These are phyloP conservation scores for Flaveria brownii DNA, from an alignment of 129 eudicot genomes.

Conservation along the genomic window DNA sequence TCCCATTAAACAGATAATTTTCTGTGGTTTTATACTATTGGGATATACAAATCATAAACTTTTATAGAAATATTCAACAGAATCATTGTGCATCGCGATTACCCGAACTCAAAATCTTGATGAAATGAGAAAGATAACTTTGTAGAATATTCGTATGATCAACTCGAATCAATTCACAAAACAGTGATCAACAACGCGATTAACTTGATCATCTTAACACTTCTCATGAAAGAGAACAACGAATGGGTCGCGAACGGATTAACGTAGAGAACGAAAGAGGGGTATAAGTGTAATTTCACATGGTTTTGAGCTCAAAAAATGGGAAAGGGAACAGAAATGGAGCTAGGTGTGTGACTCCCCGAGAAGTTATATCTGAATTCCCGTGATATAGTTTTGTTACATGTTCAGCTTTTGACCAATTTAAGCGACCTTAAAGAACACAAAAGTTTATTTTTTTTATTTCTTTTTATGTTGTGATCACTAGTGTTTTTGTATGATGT, in stretches of 20 bases:
- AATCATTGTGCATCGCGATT: constrained; percentile 17
- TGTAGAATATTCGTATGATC: no score
- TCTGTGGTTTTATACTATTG: constrained; percentile 9
- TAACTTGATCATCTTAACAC: constrained; percentile 5
- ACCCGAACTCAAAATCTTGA: constrained; percentile 15
- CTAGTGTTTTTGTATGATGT: constrained; percentile 21
- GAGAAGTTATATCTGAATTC: constrained; percentile 38
- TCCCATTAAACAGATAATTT: constrained; percentile 8
- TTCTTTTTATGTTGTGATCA: constrained; percentile 28
- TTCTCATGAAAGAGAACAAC: not conserved
- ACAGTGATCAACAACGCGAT: constrained; percentile 8
- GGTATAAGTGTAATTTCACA: not conserved
- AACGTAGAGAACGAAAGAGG: not conserved
- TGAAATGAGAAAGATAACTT: no score
- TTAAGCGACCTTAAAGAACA: constrained; percentile 32
- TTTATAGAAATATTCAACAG: constrained; percentile 10
- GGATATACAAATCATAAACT: constrained; percentile 24
- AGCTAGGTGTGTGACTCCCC: constrained; percentile 41
- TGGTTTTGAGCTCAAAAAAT: constrained; percentile 33
- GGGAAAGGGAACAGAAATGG: constrained; percentile 34
- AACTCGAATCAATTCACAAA: not conserved
- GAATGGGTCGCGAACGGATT: not conserved
- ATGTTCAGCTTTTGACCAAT: constrained; percentile 19
- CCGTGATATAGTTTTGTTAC: constrained; percentile 36
- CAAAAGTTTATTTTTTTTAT: constrained; percentile 29